These are phyloP conservation scores for Barnettozyma botsteinii DNA, from an alignment of 805 yeast species.

Conservation along the genomic window DNA sequence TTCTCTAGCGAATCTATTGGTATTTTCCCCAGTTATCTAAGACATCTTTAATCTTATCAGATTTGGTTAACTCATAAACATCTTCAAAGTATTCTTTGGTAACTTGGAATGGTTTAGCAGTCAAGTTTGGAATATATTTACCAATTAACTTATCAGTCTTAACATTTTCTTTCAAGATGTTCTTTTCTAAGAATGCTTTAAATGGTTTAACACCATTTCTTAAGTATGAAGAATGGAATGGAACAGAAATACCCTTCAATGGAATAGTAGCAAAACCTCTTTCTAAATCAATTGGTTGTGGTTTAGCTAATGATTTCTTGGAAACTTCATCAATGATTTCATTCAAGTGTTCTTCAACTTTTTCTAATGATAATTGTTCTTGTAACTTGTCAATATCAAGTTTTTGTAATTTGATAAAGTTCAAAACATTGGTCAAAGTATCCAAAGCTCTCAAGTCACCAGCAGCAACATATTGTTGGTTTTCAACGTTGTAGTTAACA, in stretches of 20 bases:
- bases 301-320: conserved; percentile 74
- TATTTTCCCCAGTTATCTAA: conserved; percentile 94
- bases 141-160: conserved; percentile 90
- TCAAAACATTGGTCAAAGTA: conserved; percentile 86
- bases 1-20: conserved; percentile 28
- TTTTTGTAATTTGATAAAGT: conserved; percentile 90
- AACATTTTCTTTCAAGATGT: conserved; percentile 90
- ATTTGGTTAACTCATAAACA: conserved; percentile 85
- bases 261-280: conserved; percentile 99
- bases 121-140: conserved; percentile 97
- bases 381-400: conserved; percentile 86
- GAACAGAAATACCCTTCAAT: conserved; percentile 97
- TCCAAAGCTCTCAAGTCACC: conserved; percentile 97
- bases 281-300: conserved; percentile 94
- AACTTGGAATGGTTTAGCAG: conserved; percentile 94
- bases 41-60: conserved; percentile 84
- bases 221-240: conserved; percentile 98
- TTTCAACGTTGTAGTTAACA: conserved; percentile 97
- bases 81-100: conserved; percentile 97
- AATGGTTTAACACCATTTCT: conserved; percentile 98
- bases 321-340: conserved; percentile 87
- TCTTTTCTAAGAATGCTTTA: conserved; percentile 95
- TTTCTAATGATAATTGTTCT: conserved; percentile 74
- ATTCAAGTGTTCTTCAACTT: conserved; percentile 80
- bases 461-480: conserved; percentile 97